Evolutionary conservation across 2,329 filamentous ascomycete species (phyloP), one percentile per base, ranked within the genome.

Genomic region (Pestalotiopsis fici): DNA sequence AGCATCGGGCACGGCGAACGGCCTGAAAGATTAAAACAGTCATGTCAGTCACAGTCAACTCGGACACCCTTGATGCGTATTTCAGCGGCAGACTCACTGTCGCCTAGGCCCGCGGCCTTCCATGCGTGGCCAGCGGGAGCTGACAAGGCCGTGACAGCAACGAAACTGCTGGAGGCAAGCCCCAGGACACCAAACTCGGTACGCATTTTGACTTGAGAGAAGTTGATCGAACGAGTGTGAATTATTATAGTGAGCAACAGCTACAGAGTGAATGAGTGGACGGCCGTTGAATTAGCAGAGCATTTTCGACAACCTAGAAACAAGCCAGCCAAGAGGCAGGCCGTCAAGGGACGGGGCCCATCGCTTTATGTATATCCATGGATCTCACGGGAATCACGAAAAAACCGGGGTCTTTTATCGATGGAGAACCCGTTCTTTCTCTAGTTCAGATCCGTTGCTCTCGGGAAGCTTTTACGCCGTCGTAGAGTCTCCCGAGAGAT

Each of bases 1-100:
- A 64, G 62, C 43, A 54, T 56, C n/a, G 62, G 62, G 28, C 62
- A 64, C 13, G 62, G 62, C 21, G 62, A 54, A 27, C 62, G 62
- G 37, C 59, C 59, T 62, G 37, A 4, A 35, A 35, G 31, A 18
- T n/a, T 1, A 31, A 9, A 35, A 35, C 6, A 35, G 25, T 31
- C 11, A 23, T 62, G 39, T 62, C 37, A 62, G 37, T 39, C 31
- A 35, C n/a, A 25, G 31, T n/a, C 23, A 2, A 47, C 31, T 23
- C 28, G 28, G 28, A 11, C n/a, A n/a, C n/a, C 31, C 31, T 35
- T 4, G n/a, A 12, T 31, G 55, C 23, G 18, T 31, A 18, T 57
- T 18, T 4, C 13, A 31, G 27, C 18, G 60, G 31, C 43, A 37
- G 50, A 55, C 62, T 39, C 50, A 64, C 62, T 64, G 50, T 64